These are phyloP conservation scores for Leptomonas seymouri DNA, from an alignment of 208 protist species.

Conservation along the genomic window DNA sequence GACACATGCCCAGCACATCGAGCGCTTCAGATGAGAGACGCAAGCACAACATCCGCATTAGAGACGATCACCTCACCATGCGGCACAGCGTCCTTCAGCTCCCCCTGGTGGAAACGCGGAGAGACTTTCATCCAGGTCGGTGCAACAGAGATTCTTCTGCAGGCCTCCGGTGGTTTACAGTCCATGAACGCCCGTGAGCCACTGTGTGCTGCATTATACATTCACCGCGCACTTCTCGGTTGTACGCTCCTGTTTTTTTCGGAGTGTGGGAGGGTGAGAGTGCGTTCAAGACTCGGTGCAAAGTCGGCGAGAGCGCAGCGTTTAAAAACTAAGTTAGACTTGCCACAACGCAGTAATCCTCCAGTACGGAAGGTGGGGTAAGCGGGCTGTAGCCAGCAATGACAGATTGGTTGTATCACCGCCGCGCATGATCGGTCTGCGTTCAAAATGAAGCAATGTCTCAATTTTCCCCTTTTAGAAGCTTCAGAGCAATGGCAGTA, in stretches of 20 bases:
- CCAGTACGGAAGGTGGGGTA: slow-evolving; percentile 54
- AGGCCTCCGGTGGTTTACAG: slow-evolving; percentile 37
- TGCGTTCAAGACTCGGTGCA: slow-evolving; percentile 33
- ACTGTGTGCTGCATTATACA: slow-evolving; percentile 51
- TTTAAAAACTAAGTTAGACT: slow-evolving; percentile 32
- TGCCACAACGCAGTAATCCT: slow-evolving; percentile 33
- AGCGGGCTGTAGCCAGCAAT: slow-evolving; percentile 31
- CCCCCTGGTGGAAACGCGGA: slow-evolving; percentile 20
- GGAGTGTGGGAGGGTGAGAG: background rate
- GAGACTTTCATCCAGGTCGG: slow-evolving; percentile 15
- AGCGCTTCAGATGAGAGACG: too few relatives aligned
- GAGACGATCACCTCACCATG: slow-evolving; percentile 47
- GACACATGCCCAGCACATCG: background rate
- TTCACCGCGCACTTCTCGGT: slow-evolving; percentile 40
- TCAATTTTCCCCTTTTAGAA: slow-evolving; percentile 28
- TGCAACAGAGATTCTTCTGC: slow-evolving; percentile 28
- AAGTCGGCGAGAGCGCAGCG: slow-evolving; percentile 40
- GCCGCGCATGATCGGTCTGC: slow-evolving; percentile 40
- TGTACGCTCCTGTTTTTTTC: background rate
- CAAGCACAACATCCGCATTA: slow-evolving; percentile 61
- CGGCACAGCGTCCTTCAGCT: slow-evolving; percentile 36
- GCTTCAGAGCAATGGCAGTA: slow-evolving; percentile 24
- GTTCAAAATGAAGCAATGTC: slow-evolving; percentile 36
- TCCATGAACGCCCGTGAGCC: slow-evolving; percentile 49
- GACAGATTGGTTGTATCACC: slow-evolving; percentile 20